Evolutionary conservation across 768 basidiomycete genomes (phyloP), one percentile per base, ranked within the genome.

Genomic region (Amanita molliuscula): DNA sequence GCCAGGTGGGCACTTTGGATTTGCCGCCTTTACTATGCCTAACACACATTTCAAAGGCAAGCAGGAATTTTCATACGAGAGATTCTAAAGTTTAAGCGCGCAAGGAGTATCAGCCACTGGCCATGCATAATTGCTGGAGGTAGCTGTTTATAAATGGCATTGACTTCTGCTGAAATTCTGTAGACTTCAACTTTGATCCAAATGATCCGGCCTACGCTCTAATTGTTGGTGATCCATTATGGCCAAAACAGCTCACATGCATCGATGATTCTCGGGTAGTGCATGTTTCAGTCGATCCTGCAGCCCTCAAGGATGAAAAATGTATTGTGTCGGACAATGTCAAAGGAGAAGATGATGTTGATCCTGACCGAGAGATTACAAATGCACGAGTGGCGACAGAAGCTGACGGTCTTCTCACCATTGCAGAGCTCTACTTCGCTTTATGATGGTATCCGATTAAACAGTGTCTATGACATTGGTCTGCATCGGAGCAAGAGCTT

Each of bases 101-200:
- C 70, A 2, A 60, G 72, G 51, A 53, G 61, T 11, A 62, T 67
- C 36, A 59, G 63, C 1, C 53, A 71, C 40, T 95, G 91, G 91
- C 86, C 92, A 0, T 83, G 82, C 50, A 69, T 94, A 50, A 68
- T 96, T 34, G 80, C 86, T 0, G 94, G 94, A 62, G 93, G 94
- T 89, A 61, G 58, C 66, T 58, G 35, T 5, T 54, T 33, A 37
- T 31, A 29, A 20, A 9, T 43, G 38, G n/a, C 16, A 18, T 23
- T 20, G 16, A 7, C 25, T 18, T 40, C 11, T 13, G 41, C 23
- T 28, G 10, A 5, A 23, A 21, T 38, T 13, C 23, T 25, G 38
- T 18, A 94, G 94, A 98, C 64, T 92, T 96, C 68, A 98, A 97
- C 63, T 88, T 89, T 48, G 65, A 79, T 11, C 95, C 95, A 0